Conservation (phyloP, 2,329 filamentous ascomycete genomes). For the Microascus cirrosus region DNA sequence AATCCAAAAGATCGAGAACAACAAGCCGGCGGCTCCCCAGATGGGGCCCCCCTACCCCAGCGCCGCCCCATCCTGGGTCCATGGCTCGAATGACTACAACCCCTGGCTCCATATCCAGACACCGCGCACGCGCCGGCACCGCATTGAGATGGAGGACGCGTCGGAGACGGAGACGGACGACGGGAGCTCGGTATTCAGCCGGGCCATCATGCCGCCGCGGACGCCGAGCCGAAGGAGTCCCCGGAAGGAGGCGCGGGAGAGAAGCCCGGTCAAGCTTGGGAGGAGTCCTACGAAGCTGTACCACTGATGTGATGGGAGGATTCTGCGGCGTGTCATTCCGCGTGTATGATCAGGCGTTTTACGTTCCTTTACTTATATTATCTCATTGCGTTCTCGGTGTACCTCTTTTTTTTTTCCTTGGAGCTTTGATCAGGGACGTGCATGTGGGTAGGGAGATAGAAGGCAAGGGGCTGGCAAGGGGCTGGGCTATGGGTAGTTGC, state of each 20-base stretch:
- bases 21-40: not conserved
- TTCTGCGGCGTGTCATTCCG: not conserved
- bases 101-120: slow-evolving; percentile 37
- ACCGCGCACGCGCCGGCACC: slow-evolving; percentile 28
- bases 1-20: not conserved
- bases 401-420: not conserved
- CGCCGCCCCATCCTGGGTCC: not conserved
- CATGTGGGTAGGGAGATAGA: not conserved
- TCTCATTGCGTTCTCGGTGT: not conserved
- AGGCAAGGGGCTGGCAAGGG: not conserved
- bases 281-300: not conserved
- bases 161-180: slow-evolving; percentile 34
- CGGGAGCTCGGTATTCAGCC: not conserved
- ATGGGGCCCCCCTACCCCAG: not conserved
- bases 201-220: slow-evolving; percentile 24
- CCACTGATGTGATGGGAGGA: not conserved
- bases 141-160: slow-evolving; percentile 26
- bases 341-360: not conserved
- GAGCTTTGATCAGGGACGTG: not conserved
- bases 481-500: not conserved
- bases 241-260: slow-evolving; percentile 25
- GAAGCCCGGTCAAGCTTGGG: not conserved
- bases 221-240: slow-evolving; percentile 38
- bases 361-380: not conserved
- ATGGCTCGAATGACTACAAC: not conserved